Percentiles rank a stretch among this genome's conserved stretches.
Evolutionary conservation across 352 stramenopile species (phyloP).

Genomic region (Phytophthora ohioensis): DNA sequence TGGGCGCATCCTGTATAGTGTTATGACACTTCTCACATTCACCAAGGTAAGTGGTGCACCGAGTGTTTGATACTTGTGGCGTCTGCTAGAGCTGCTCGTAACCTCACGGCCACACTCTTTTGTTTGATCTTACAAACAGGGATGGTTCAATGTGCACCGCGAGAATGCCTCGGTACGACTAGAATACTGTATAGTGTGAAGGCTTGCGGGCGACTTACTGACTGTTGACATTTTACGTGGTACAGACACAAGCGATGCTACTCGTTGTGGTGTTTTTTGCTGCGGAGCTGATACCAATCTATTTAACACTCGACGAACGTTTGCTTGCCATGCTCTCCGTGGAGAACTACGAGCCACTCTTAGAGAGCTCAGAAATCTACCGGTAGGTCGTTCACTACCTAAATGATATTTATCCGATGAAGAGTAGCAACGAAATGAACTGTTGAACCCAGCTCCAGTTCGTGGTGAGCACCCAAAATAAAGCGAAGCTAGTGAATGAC

Average conservation of each 20-base stretch:
- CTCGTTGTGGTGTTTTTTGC: conserved; percentile 84
- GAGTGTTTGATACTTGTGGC: background rate
- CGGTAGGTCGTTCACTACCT: conserved; percentile 30
- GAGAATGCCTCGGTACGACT: conserved; percentile 67
- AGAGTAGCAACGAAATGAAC: conserved; percentile 2
- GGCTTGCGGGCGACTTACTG: background rate
- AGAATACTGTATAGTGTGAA: background rate
- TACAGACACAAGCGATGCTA: conserved; percentile 83
- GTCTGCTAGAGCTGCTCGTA: background rate
- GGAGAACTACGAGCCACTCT: conserved; percentile 79
- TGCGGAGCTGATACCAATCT: conserved; percentile 82
- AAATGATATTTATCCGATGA: conserved; percentile 32
- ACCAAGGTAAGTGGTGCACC: conserved; percentile 60
- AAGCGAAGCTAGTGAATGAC: conserved; percentile 23
- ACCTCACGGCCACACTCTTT: background rate
- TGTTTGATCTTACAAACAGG: conserved; percentile 40
- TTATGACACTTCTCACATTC: conserved; percentile 90
- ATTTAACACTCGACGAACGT: conserved; percentile 77
- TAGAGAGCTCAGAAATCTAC: conserved; percentile 71
- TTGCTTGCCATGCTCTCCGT: conserved; percentile 84
- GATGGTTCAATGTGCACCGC: conserved; percentile 85
- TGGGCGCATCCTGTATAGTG: conserved; percentile 87
- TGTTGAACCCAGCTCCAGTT: conserved; percentile 12
- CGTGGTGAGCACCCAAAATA: conserved; percentile 31
- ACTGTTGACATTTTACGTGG: conserved; percentile 2